These are phyloP conservation scores for Metrosideros polymorpha DNA, from an alignment of 441 rosid genomes.

Conservation along the genomic window DNA sequence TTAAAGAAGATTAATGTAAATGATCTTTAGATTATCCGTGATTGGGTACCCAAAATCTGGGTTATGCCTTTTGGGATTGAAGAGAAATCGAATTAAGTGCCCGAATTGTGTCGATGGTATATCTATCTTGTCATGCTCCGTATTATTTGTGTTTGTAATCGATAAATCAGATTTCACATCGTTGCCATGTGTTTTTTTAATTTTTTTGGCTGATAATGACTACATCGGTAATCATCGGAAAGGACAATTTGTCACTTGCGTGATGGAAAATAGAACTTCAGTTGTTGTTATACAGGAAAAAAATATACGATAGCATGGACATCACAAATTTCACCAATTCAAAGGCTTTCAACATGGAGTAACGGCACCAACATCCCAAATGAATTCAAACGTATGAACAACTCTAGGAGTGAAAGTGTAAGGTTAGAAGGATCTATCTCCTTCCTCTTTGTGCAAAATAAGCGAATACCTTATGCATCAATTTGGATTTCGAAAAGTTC, in stretches of 20 bases:
- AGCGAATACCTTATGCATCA: not conserved
- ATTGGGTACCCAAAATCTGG: not conserved
- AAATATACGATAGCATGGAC: not conserved
- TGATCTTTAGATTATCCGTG: not conserved
- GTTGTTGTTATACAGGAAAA: not conserved
- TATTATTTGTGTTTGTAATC: no score
- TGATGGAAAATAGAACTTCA: not conserved
- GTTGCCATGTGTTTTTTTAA: no score
- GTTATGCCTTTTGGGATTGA: not conserved
- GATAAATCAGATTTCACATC: no score
- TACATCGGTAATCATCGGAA: no score
- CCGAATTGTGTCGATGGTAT: not conserved
- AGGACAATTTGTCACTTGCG: no score
- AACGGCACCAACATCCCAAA: not conserved
- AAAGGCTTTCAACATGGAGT: not conserved
- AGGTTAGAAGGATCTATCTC: not conserved
- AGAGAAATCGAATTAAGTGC: not conserved
- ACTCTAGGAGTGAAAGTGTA: not conserved
- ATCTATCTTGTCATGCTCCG: no score
- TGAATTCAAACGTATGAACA: not conserved
- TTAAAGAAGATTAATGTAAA: not conserved
- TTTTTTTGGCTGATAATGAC: no score
- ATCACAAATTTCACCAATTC: not conserved
- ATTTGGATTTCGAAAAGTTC: not conserved
- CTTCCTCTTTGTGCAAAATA: not conserved